Base-by-base conservation (phyloP, 805 yeast genomes). In the Yarrowia hollandica region DNA sequence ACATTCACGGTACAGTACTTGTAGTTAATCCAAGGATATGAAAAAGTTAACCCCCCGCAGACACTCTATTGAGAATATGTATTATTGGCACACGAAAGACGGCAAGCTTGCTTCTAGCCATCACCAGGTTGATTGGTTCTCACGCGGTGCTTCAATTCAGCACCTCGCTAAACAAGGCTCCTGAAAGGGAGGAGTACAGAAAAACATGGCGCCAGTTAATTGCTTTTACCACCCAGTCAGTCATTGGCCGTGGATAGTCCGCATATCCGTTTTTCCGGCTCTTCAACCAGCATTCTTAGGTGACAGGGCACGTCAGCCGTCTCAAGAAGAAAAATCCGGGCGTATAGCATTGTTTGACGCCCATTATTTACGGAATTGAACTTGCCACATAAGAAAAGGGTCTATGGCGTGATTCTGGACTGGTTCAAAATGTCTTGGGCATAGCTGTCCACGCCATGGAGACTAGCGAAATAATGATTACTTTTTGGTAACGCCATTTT, bases 61-160 rank as follows among this genome's bases (percentile, higher is more conserved):
- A n/a, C n/a, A n/a, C n/a, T n/a, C n/a, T n/a, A n/a, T n/a, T n/a
- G n/a, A n/a, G n/a, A n/a, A n/a, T n/a, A n/a, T n/a, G n/a, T n/a
- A n/a, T n/a, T n/a, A n/a, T n/a, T n/a, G n/a, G n/a, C n/a, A n/a
- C n/a, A n/a, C n/a, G n/a, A n/a, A n/a, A n/a, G n/a, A n/a, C n/a
- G n/a, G n/a, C n/a, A n/a, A n/a, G n/a, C n/a, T n/a, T n/a, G n/a
- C 22, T 22, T 26, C 26, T 37, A 26, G 42, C 26, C 44, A 22
- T 39, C 44, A 22, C 44, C 44, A 23, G n/a, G 44, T 39, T 39
- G 44, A 39, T 39, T 21, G 26, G 44, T 22, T 39, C 44, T 22
- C 18, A n/a, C 28, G 16, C 19, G 7, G 28, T 11, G 44, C 44
- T 23, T 39, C 19, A 21, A 22, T 39, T 4, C 28, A 8, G 44